These are phyloP conservation scores for Geum urbanum DNA, from an alignment of 306 rosid genomes.

Conservation along the genomic window DNA sequence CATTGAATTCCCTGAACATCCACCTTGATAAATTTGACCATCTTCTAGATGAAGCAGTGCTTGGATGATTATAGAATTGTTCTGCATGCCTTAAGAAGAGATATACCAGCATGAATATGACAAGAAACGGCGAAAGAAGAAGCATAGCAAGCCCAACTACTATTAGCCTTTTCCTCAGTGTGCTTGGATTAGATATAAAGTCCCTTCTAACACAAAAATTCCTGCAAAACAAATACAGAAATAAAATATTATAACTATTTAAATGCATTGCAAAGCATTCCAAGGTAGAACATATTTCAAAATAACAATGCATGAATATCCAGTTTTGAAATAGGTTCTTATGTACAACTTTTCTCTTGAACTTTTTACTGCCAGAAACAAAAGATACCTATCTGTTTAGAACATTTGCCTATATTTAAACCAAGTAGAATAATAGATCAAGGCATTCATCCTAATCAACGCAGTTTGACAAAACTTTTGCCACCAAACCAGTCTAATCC, in stretches of 20 bases:
- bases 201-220: constrained; percentile 69
- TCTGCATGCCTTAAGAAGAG: constrained; percentile 96
- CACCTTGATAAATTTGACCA: constrained; percentile 95
- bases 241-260: constrained; percentile 21
- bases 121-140: constrained; percentile 92
- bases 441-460: not conserved
- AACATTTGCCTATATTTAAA: not conserved
- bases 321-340: not conserved
- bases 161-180: constrained; percentile 78
- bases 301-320: not conserved
- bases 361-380: not conserved
- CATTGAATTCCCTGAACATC: constrained; percentile 89
- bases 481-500: not conserved
- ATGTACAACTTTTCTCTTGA: not conserved
- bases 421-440: not conserved
- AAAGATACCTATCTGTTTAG: not conserved
- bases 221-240: constrained; percentile 42
- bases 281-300: not conserved
- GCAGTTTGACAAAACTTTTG: not conserved
- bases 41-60: constrained; percentile 81
- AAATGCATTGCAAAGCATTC: not conserved
- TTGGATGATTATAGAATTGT: constrained; percentile 88
- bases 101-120: constrained; percentile 90
- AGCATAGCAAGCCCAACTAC: constrained; percentile 84
- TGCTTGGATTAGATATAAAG: constrained; percentile 68